Evolutionary conservation across 345 rosid genomes (phyloP).

Genomic region (Litchi chinensis): DNA sequence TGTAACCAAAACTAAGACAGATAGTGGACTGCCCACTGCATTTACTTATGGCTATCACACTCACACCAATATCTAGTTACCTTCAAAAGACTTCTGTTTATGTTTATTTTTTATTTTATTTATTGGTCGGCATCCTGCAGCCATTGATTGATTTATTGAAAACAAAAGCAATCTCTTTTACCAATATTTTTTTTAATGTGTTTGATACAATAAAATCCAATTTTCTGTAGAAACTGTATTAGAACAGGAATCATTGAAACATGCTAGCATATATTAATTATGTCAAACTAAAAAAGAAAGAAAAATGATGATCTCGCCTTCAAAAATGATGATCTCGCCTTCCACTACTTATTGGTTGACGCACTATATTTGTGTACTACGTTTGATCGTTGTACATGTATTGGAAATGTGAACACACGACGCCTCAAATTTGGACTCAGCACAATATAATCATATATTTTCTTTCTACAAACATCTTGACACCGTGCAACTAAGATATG

Average conservation of each 20-base stretch:
- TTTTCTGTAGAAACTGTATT: neutral
- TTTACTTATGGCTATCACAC: too few relatives aligned
- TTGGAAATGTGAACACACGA: neutral
- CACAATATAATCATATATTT: neutral
- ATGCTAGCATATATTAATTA: neutral
- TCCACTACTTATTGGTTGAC: conserved; percentile 21
- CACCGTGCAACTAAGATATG: too few relatives aligned
- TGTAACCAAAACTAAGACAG: too few relatives aligned
- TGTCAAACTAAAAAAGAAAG: neutral
- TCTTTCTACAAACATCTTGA: neutral
- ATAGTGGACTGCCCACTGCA: too few relatives aligned
- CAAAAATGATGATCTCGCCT: neutral
- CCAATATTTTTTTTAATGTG: neutral
- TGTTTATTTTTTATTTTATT: too few relatives aligned
- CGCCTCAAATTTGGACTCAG: neutral
- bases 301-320: neutral
- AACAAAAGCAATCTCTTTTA: neutral
- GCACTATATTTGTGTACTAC: conserved; percentile 22
- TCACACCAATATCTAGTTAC: too few relatives aligned
- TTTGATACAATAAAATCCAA: neutral
- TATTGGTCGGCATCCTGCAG: too few relatives aligned
- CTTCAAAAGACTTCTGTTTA: too few relatives aligned
- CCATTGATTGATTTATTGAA: too few relatives aligned
- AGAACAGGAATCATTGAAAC: neutral
- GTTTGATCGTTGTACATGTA: conserved; percentile 7